Conservation (phyloP, 208 protist genomes). For the Histomonas meleagridis region DNA sequence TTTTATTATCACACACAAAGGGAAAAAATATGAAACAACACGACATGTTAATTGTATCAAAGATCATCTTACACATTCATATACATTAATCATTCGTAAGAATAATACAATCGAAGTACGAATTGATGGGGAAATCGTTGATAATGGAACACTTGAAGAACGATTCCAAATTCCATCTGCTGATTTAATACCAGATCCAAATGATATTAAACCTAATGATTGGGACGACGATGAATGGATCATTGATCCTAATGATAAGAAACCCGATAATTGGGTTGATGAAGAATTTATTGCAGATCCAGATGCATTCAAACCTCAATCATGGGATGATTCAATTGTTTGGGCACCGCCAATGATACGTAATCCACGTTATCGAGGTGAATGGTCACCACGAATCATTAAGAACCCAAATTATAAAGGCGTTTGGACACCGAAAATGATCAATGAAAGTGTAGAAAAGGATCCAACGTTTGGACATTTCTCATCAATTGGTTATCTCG, state of each 20-base stretch:
- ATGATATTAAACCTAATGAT: neutral
- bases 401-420: constrained; percentile 51
- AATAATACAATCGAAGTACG: constrained; percentile 45
- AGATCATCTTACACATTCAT: constrained; percentile 49
- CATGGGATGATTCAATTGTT: constrained; percentile 48
- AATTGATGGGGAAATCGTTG: constrained; percentile 45
- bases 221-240: constrained; percentile 31
- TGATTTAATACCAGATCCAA: constrained; percentile 42
- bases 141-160: constrained; percentile 37
- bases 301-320: constrained; percentile 14
- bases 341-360: constrained; percentile 38
- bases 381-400: constrained; percentile 44
- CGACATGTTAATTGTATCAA: neutral
- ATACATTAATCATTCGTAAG: constrained; percentile 42
- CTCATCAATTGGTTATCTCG: neutral
- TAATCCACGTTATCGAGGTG: constrained; percentile 13
- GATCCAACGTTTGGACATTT: constrained; percentile 49
- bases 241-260: constrained; percentile 30
- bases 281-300: constrained; percentile 38
- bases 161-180: neutral
- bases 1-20: constrained; percentile 48
- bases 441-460: constrained; percentile 43
- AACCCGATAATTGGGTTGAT: constrained; percentile 49
- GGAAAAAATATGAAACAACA: constrained; percentile 33
- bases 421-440: constrained; percentile 42